Percentiles rank a stretch among this genome's conserved stretches.
Conservation (phyloP, 768 basidiomycete species). For the Mycena olivaceomarginata region DNA sequence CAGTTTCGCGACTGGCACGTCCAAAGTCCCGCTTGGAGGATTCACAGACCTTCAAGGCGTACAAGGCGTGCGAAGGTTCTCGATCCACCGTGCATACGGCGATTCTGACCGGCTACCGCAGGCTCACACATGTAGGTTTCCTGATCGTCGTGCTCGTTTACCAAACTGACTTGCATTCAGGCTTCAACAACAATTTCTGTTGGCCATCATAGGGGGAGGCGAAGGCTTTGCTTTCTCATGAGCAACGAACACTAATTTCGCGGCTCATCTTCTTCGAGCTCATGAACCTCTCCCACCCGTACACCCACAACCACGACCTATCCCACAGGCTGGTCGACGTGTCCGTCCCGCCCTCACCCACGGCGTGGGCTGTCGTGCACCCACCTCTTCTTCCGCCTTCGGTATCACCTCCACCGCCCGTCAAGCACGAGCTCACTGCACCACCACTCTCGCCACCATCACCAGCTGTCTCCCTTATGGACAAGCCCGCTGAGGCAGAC, state of each 20-base stretch:
- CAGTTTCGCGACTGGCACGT: conserved; percentile 96
- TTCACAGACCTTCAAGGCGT: conserved; percentile 97
- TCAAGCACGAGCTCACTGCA: no score
- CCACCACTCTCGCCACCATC: not conserved
- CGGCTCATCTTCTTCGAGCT: no score
- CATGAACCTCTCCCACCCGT: no score
- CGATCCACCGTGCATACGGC: conserved; percentile 95
- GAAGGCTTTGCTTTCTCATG: conserved; percentile 86
- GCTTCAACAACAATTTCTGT: conserved; percentile 94
- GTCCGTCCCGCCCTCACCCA: not conserved
- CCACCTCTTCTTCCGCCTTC: not conserved
- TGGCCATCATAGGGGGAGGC: conserved; percentile 97
- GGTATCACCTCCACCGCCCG: no score
- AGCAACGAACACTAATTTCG: conserved; percentile 26
- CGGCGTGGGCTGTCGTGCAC: not conserved
- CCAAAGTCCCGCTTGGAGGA: conserved; percentile 94
- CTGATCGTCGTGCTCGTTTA: conserved; percentile 4
- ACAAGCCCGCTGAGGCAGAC: not conserved
- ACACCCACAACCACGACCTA: no score
- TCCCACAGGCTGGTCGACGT: not conserved
- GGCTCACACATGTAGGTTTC: conserved; percentile 88
- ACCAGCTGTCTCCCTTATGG: not conserved
- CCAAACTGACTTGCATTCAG: conserved; percentile 60
- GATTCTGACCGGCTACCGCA: conserved; percentile 90
- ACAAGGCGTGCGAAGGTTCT: conserved; percentile 95